phyloP scores from a whole-genome alignment of 2,329 filamentous ascomycete species.

The Rhynchosporium secalis region DNA sequence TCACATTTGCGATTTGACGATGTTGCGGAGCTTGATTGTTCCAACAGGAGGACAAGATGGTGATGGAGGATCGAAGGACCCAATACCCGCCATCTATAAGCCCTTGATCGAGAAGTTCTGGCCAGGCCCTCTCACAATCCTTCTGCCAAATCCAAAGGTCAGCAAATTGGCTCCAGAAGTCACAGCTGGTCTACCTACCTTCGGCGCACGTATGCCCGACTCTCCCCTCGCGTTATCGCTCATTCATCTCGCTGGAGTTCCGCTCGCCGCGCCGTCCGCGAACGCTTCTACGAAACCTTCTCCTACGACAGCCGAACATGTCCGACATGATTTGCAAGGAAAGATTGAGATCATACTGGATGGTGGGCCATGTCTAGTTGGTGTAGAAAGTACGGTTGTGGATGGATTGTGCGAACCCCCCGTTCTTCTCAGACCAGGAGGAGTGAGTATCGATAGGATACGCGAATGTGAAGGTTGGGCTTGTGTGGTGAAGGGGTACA shows the following conservation, averaged over 20 bases:
- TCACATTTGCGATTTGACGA: slow-evolving; percentile 73
- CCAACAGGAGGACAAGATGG: slow-evolving; percentile 21
- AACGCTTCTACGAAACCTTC: slow-evolving; percentile 94
- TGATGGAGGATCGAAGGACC: slow-evolving; percentile 36
- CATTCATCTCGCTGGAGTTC: slow-evolving; percentile 75
- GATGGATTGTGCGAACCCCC: slow-evolving; percentile 84
- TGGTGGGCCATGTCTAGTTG: slow-evolving; percentile 81
- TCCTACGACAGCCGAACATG: slow-evolving; percentile 87
- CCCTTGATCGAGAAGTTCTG: slow-evolving; percentile 82
- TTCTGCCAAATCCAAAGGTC: slow-evolving; percentile 72
- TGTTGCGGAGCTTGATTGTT: slow-evolving; percentile 33
- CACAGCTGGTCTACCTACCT: slow-evolving; percentile 79
- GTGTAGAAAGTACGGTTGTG: slow-evolving; percentile 95
- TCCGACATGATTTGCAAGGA: slow-evolving; percentile 79
- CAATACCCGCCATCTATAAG: slow-evolving; percentile 55
- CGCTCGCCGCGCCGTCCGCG: slow-evolving; percentile 87
- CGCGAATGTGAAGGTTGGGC: slow-evolving; percentile 78
- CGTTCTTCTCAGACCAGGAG: slow-evolving; percentile 80
- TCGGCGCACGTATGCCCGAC: slow-evolving; percentile 87
- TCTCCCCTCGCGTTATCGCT: slow-evolving; percentile 82
- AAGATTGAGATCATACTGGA: slow-evolving; percentile 86
- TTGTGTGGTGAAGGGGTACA: slow-evolving; percentile 72
- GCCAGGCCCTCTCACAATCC: slow-evolving; percentile 91
- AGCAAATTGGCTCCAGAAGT: slow-evolving; percentile 85
- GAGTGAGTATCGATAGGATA: slow-evolving; percentile 79